Evolutionary conservation across 306 rosid species (phyloP).

Genomic region (Dalbergia oliveri): DNA sequence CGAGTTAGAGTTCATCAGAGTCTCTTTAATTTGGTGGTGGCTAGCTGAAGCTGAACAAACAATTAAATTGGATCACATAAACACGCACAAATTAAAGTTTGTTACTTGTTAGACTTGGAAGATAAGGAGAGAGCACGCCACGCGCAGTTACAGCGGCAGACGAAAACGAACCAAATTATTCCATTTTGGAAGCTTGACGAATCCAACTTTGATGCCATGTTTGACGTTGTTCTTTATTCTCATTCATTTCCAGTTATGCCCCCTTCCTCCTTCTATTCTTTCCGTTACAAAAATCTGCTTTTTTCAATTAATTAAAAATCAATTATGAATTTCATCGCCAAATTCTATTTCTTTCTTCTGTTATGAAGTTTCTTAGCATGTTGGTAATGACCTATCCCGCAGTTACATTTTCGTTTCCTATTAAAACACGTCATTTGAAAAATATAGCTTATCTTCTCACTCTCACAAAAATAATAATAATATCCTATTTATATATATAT

Average conservation of each 20-base stretch:
- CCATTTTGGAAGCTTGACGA: constrained; percentile 31
- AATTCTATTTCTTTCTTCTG: neutral
- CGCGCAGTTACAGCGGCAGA: neutral
- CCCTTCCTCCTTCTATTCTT: constrained; percentile 8
- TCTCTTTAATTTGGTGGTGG: neutral
- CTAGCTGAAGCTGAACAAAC: neutral
- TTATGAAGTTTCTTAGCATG: neutral
- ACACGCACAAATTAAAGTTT: too few relatives aligned
- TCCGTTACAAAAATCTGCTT: neutral
- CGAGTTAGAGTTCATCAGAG: neutral
- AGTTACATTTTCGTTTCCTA: constrained; percentile 11
- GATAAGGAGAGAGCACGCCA: neutral
- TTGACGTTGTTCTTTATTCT: neutral
- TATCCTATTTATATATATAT: too few relatives aligned
- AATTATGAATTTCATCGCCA: neutral
- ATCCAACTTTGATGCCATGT: constrained; percentile 9
- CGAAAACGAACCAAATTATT: constrained; percentile 21
- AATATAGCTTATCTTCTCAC: neutral
- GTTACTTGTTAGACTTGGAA: neutral
- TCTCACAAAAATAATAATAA: too few relatives aligned
- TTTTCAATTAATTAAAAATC: neutral
- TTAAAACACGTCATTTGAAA: constrained; percentile 37
- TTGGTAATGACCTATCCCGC: neutral
- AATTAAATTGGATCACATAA: too few relatives aligned
- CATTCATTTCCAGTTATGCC: constrained; percentile 5